Base-by-base conservation (phyloP, 2,329 filamentous ascomycete genomes). In the Hypoxylon sp. region DNA sequence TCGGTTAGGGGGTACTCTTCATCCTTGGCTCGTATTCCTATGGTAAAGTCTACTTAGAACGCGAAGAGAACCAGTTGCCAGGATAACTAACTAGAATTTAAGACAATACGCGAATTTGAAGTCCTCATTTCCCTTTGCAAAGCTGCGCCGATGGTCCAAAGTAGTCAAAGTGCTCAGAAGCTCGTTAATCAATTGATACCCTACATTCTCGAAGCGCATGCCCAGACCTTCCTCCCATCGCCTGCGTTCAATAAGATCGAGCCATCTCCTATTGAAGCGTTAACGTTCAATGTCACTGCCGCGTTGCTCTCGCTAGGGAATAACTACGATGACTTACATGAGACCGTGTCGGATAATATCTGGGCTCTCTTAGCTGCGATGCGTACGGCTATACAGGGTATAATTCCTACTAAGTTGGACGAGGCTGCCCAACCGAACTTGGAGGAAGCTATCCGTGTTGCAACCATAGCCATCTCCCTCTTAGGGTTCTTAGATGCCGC, bases 81-180 rank as follows among this genome's bases (percentile, higher is more conserved):
- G 22, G 22, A 35, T 69, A 64, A 58, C 74, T 76, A 63, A 75
- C 48, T 70, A 42, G 51, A 61, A 4, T 61, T 51, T 22, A 78
- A 97, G 94, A 93, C 91, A 59, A 89, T 94, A 59, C 91, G 93
- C 75, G 97, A 99, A 84, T 91, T 97, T 73, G 95, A 99, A 80
- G 92, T 97, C 59, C 86, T 99, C 26, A 83, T 98, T 26, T 94
- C 96, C 47, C 86, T 99, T 26, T 98, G 95, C 84, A 95, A 94
- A 81, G 93, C 95, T 59, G 93, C 94, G 3, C 91, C 94, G 3
- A 87, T 89, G 24, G 86, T 98, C 26, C 86, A 90, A 58, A 90
- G 89, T 50, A 80, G 84, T 46, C 88, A 93, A 67, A 91, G 92
- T 76, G 94, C 94, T 29, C 89, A 92, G 75, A 91, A 90, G 74